Evolutionary conservation across 1,284 basidiomycete genomes (phyloP).

Genomic region (Cryptococcus hybrid): DNA sequence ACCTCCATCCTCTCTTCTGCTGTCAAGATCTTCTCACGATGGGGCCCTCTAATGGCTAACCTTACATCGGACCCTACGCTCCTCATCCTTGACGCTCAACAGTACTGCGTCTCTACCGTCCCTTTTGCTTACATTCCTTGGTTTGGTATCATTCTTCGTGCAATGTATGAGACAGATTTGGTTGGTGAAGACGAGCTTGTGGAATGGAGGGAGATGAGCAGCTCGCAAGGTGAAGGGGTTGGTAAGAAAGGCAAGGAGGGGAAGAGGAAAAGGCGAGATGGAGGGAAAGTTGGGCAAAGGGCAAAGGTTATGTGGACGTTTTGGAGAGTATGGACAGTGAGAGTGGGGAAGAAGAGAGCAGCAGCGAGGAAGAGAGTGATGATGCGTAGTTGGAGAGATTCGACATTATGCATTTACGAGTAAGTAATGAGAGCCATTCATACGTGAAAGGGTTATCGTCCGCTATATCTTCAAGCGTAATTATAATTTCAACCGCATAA

Average conservation of each 20-base stretch:
- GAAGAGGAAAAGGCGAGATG: constrained; percentile 29
- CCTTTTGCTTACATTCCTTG: constrained; percentile 23
- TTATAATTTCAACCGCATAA: too few species aligned
- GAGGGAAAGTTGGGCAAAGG: constrained; percentile 36
- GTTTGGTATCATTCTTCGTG: constrained; percentile 47
- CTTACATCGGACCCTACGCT: constrained; percentile 32
- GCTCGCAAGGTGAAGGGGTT: constrained; percentile 41
- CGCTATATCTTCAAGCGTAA: too few species aligned
- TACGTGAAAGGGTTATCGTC: too few species aligned
- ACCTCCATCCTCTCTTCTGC: constrained; percentile 25
- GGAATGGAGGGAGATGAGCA: constrained; percentile 45
- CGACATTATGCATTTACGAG: too few species aligned
- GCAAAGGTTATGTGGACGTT: constrained; percentile 46
- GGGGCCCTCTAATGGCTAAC: constrained; percentile 36
- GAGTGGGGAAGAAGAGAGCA: constrained; percentile 38
- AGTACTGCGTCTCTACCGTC: constrained; percentile 22
- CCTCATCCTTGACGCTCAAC: constrained; percentile 29
- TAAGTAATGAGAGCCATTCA: too few species aligned
- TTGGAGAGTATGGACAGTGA: constrained; percentile 47
- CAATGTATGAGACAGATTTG: constrained; percentile 49
- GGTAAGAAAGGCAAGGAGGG: constrained; percentile 11
- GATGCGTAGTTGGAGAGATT: too few species aligned
- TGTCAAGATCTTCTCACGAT: constrained; percentile 35
- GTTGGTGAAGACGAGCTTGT: constrained; percentile 46
- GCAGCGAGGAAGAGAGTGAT: constrained; percentile 26